phyloP scores from a whole-genome alignment of 2,329 filamentous ascomycete genomes.

The Colletotrichum chrysophilum region DNA sequence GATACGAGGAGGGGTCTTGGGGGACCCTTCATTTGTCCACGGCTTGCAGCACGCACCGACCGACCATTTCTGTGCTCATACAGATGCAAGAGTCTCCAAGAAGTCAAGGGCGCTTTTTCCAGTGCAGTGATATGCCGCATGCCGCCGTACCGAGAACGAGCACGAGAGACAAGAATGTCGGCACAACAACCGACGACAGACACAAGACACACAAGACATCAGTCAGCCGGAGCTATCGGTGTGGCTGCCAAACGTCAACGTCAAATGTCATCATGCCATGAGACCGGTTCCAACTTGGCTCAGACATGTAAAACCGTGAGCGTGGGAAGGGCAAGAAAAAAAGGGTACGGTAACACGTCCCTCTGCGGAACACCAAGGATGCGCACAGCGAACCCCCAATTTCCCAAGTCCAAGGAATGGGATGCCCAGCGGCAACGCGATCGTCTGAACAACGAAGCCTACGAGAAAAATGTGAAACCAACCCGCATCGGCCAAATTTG shows the following conservation, averaged over 20 bases:
- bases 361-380: neutral
- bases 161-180: neutral
- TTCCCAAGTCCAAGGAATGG: conserved; percentile 13
- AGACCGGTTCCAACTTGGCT: neutral
- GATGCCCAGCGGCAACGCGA: conserved; percentile 3
- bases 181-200: neutral
- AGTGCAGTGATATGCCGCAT: neutral
- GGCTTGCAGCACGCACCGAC: neutral
- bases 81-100: neutral
- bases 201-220: neutral
- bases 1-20: conserved; percentile 12
- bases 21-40: conserved; percentile 9
- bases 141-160: neutral
- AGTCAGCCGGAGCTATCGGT: neutral
- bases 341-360: neutral
- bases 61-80: neutral
- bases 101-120: neutral
- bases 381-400: neutral
- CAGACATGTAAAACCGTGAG: neutral
- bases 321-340: neutral
- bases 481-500: neutral
- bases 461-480: neutral
- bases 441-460: conserved; percentile 1
- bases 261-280: conserved; percentile 1
- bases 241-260: neutral